Evolutionary conservation across 345 rosid genomes (phyloP).

Genomic region (Conringia planisiliqua): DNA sequence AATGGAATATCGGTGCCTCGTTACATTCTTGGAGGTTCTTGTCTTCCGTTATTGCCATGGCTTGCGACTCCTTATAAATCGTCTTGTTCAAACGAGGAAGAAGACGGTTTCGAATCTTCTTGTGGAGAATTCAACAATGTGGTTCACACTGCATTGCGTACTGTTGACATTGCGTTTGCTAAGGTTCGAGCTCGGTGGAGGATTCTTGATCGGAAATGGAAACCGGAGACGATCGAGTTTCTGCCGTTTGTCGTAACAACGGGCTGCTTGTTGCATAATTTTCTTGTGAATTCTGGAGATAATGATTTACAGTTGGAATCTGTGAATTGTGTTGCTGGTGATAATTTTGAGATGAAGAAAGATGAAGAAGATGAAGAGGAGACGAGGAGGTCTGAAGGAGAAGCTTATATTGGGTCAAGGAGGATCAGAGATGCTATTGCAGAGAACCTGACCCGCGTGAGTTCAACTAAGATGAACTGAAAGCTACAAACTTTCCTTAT

Average conservation of each 20-base stretch:
- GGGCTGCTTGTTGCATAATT: constrained; percentile 69
- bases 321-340: constrained; percentile 5
- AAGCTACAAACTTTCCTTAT: background rate
- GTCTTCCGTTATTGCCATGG: constrained; percentile 74
- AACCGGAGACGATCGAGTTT: constrained; percentile 53
- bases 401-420: constrained; percentile 36
- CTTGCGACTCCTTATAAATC: constrained; percentile 58
- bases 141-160: constrained; percentile 44
- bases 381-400: constrained; percentile 42
- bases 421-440: constrained; percentile 63
- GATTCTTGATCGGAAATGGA: constrained; percentile 61
- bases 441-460: constrained; percentile 45
- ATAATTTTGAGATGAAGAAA: background rate
- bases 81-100: constrained; percentile 38
- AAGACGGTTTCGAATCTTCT: constrained; percentile 39
- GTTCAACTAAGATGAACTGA: constrained; percentile 36
- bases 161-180: constrained; percentile 43
- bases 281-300: constrained; percentile 54
- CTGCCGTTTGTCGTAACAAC: constrained; percentile 61
- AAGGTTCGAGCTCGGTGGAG: constrained; percentile 59
- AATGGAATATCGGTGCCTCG: constrained; percentile 52
- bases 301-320: constrained; percentile 33
- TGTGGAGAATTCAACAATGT: constrained; percentile 52
- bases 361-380: constrained; percentile 33
- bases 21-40: constrained; percentile 59